Conservation (phyloP, 2,329 filamentous ascomycete genomes). For the Cladobotryum mycophilum region DNA sequence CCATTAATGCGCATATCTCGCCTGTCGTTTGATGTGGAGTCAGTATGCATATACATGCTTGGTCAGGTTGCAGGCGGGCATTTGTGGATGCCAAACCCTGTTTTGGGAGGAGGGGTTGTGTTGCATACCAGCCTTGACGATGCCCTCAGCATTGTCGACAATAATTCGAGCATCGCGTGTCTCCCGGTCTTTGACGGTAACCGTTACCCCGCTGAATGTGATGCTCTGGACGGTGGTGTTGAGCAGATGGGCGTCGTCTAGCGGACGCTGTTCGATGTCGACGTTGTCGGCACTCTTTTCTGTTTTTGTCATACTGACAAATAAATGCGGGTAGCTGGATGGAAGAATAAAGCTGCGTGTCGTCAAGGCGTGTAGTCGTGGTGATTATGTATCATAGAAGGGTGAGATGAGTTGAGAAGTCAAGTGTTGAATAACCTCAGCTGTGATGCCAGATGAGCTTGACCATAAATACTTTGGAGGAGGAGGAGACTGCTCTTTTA, state of each 20-base stretch:
- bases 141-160: slow-evolving; percentile 56
- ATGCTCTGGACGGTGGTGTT: slow-evolving; percentile 61
- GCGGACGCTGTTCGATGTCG: slow-evolving; percentile 13
- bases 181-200: slow-evolving; percentile 65
- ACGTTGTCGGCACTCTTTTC: neutral
- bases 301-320: neutral
- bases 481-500: too few relatives aligned
- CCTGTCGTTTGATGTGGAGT: slow-evolving; percentile 31
- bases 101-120: neutral
- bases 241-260: slow-evolving; percentile 44
- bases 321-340: neutral
- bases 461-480: too few relatives aligned
- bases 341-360: neutral
- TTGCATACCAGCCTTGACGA: slow-evolving; percentile 52
- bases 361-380: neutral
- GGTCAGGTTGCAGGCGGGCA: too few relatives aligned
- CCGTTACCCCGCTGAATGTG: slow-evolving; percentile 60
- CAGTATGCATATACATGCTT: neutral
- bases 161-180: slow-evolving; percentile 59
- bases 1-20: slow-evolving; percentile 75
- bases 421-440: too few relatives aligned
- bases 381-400: too few relatives aligned
- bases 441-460: too few relatives aligned
- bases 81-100: neutral
- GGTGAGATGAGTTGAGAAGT: too few relatives aligned